Evolutionary conservation across 1,139 yeast genomes (phyloP), one percentile per base, ranked within the genome.

Genomic region (Suhomyces atakaporum): DNA sequence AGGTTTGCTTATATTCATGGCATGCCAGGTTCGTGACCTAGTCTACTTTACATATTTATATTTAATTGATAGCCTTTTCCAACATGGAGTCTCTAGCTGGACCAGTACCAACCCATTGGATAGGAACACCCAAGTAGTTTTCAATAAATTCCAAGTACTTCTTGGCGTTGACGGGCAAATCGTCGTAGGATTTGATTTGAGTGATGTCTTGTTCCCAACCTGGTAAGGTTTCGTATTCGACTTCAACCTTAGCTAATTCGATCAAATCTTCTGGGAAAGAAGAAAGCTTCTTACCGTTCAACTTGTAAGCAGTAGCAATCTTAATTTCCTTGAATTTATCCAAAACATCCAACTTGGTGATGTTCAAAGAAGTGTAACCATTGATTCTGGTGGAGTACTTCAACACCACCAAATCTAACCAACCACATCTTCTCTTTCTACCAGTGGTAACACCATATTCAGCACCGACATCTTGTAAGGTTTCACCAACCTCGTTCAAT

Each of bases 381-480:
- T 92, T 92, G 64, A 92, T 88, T 59, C 81, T 65, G 43, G 87
- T 80, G 29, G 97, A 89, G 69, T 92, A 92, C 63, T 84, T 86
- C 65, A 92, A 73, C 26, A 94, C 96, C 22, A 92, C 98, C 54
- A 94, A 75, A 66, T 92, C 99, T 57, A 92, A 80, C 99, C 99
- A 92, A 38, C 99, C 99, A 65, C 98, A 94, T 70, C 99, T 84
- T 74, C 99, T 86, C 78, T 90, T 90, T 73, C 99, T 85, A 49
- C 99, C 98, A 28, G 99, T 92, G 50, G 99, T 92, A 49, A 92
- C 99, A 65, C 99, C 99, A 58, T 62, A 88, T 67, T 92, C 97
- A 40, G 92, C 96, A 54, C 99, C 99, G 46, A 90, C 86, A 34
- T 73, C 68, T 66, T 94, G 98, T 57, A 92, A 75, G 47, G 81